A percentile compares a stretch with the other conserved stretches of the same genome.
phyloP scores from a whole-genome alignment of 2,329 filamentous ascomycete genomes.

The Botryotinia calthae region DNA sequence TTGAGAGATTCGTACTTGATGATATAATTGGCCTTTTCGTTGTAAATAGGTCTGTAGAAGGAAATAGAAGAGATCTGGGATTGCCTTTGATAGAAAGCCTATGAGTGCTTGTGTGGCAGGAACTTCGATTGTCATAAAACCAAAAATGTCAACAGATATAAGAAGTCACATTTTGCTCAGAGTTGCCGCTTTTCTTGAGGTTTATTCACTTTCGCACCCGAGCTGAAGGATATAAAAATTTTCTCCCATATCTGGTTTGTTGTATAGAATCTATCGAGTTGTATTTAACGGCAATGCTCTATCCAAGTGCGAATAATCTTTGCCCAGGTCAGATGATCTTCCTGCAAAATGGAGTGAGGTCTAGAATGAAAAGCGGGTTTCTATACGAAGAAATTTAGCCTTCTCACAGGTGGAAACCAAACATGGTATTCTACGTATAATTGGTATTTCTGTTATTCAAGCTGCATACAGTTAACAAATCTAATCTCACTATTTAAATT shows the following conservation, averaged over 20 bases:
- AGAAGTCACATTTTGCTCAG: too few species aligned
- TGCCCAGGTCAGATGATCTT: background rate
- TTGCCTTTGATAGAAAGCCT: background rate
- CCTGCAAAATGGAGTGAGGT: background rate
- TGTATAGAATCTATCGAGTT: rapidly evolving
- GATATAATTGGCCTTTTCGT: background rate
- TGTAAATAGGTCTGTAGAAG: background rate
- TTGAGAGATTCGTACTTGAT: background rate
- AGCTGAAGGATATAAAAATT: background rate
- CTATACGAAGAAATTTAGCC: too few species aligned
- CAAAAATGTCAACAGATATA: background rate
- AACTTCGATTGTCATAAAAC: background rate
- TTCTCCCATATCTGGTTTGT: background rate
- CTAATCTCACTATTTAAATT: too few species aligned
- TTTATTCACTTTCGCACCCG: background rate
- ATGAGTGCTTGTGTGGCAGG: background rate
- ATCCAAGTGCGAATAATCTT: background rate
- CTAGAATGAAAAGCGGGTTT: background rate
- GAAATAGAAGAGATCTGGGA: background rate
- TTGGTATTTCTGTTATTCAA: background rate
- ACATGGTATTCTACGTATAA: background rate
- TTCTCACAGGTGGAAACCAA: background rate
- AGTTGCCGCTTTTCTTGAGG: background rate
- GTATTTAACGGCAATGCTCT: too few species aligned
- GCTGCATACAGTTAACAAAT: background rate